Base-by-base conservation (phyloP, 1,284 basidiomycete genomes). In the Lignosus rhinocerotis region DNA sequence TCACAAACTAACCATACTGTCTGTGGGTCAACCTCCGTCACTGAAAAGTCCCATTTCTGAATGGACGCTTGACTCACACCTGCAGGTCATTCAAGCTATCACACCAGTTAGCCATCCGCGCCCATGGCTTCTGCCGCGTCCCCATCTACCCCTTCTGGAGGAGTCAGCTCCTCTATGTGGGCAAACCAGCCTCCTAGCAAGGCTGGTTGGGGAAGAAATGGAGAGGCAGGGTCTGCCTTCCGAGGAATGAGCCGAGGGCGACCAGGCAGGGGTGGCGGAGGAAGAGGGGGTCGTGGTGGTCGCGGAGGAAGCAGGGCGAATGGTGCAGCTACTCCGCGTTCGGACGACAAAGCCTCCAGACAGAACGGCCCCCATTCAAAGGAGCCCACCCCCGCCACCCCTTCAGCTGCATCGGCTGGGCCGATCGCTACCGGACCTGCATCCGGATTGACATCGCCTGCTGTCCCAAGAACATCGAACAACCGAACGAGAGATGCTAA, bases 191-290 rank as follows among this genome's bases (percentile, higher is more conserved):
- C 69, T 53, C 60, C 68, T 42, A 53, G 61, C 53, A 74, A 76
- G 51, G 68, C 70, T 55, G 76, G 76, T 51, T 83, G 84, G 84
- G 71, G 70, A 45, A 75, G 76, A 48, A 69, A 70, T 25, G 75
- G 74, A 45, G 85, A 85, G 41, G 70, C 79, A 56, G 80, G 79
- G 10, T 74, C 80, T 34, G 76, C 82, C 32, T 82, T 83, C 65
- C 80, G 78, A 48, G 74, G 74, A 6, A 21, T 54, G 14, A 55
- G 61, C 41, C 68, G 63, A 53, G 66, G 68, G 39, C 66, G 70
- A 16, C 56, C 67, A 34, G 69, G 74, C 38, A 72, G 76, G 56
- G 70, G 68, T 50, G 70, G 72, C 51, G 64, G 73, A 53, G 75
- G 77, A 38, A 71, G 74, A 42, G 72, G 79, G 19, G 74, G 77